Conservation (phyloP, 2,329 filamentous ascomycete genomes). For the Arthrobotrys megalospora region DNA sequence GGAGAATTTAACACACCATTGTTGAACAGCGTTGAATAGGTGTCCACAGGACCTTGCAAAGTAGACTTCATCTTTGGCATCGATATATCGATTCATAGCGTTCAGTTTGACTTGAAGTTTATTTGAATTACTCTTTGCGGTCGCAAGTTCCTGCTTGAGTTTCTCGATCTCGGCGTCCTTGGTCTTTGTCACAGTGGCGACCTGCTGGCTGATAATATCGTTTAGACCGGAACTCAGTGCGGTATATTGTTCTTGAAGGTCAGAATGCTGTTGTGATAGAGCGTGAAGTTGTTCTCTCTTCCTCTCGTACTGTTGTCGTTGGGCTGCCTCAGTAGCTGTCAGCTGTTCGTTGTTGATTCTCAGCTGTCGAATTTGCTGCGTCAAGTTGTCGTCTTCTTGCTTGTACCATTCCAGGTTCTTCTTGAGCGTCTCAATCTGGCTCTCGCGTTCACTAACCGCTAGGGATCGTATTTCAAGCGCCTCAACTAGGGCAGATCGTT, state of each 20-base stretch:
- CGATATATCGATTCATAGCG: conserved; percentile 77
- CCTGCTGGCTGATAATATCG: conserved; percentile 74
- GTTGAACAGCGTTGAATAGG: conserved; percentile 94
- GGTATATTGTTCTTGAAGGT: conserved; percentile 76
- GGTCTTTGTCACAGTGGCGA: conserved; percentile 78
- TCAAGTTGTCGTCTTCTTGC: conserved; percentile 79
- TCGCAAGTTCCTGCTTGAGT: conserved; percentile 83
- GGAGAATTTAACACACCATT: conserved; percentile 98
- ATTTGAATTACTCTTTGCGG: conserved; percentile 76
- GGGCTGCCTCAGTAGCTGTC: conserved; percentile 77
- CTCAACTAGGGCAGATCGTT: conserved; percentile 70
- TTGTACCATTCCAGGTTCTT: conserved; percentile 84
- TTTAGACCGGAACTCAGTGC: conserved; percentile 77
- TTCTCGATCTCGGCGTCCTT: conserved; percentile 87
- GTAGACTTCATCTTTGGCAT: conserved; percentile 89
- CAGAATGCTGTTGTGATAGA: conserved; percentile 78
- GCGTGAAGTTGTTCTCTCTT: conserved; percentile 73
- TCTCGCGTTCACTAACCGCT: conserved; percentile 84
- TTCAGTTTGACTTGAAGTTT: conserved; percentile 75
- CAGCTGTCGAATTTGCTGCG: conserved; percentile 88
- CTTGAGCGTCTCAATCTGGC: conserved; percentile 86
- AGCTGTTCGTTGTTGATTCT: conserved; percentile 83
- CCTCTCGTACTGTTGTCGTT: conserved; percentile 77
- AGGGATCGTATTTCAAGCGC: conserved; percentile 77
- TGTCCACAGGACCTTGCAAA: conserved; percentile 95